Evolutionary conservation across 2,329 filamentous ascomycete genomes (phyloP).

Genomic region (Pleurostoma richardsiae): DNA sequence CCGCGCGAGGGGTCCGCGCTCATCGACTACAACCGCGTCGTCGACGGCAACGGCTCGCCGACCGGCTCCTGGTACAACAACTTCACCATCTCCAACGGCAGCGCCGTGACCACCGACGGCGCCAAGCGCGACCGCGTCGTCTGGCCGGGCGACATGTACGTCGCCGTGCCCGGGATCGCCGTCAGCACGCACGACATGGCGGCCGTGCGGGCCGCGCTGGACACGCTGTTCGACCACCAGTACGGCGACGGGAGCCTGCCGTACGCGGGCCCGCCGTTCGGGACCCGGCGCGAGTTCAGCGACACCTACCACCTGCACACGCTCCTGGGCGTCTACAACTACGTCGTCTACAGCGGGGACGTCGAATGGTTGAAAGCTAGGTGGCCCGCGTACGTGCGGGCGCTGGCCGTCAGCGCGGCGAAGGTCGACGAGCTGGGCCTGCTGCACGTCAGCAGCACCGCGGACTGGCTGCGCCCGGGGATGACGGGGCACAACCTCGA

Average conservation of each 20-base stretch:
- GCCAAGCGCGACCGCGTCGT: slow-evolving; percentile 55
- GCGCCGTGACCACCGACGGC: slow-evolving; percentile 39
- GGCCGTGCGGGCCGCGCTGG: slow-evolving; percentile 42
- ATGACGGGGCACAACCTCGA: slow-evolving; percentile 46
- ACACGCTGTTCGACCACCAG: slow-evolving; percentile 41
- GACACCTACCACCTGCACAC: slow-evolving; percentile 56
- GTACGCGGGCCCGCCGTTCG: slow-evolving; percentile 41
- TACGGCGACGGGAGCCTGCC: slow-evolving; percentile 28
- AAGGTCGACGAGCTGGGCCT: slow-evolving; percentile 31
- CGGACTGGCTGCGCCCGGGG: slow-evolving; percentile 47
- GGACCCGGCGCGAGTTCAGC: slow-evolving; percentile 26
- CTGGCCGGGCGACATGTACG: slow-evolving; percentile 58
- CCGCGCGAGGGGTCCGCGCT: slow-evolving; percentile 25
- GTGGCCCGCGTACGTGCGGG: slow-evolving; percentile 44
- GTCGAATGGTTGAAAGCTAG: too few species aligned
- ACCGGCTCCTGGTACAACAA: slow-evolving; percentile 24
- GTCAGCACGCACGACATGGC: slow-evolving; percentile 49
- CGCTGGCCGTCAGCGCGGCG: slow-evolving; percentile 32
- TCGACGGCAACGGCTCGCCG: slow-evolving; percentile 20
- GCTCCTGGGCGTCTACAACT: slow-evolving; percentile 54
- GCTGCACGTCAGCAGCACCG: slow-evolving; percentile 40
- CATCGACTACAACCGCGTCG: slow-evolving; percentile 24
- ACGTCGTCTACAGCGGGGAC: slow-evolving; percentile 51
- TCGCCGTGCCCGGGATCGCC: slow-evolving; percentile 47
- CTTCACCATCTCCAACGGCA: slow-evolving; percentile 22